Percentiles rank a stretch among this genome's conserved stretches.
These are phyloP conservation scores for Dacryopinax spathularia DNA, from an alignment of 768 basidiomycete genomes.

Conservation along the genomic window DNA sequence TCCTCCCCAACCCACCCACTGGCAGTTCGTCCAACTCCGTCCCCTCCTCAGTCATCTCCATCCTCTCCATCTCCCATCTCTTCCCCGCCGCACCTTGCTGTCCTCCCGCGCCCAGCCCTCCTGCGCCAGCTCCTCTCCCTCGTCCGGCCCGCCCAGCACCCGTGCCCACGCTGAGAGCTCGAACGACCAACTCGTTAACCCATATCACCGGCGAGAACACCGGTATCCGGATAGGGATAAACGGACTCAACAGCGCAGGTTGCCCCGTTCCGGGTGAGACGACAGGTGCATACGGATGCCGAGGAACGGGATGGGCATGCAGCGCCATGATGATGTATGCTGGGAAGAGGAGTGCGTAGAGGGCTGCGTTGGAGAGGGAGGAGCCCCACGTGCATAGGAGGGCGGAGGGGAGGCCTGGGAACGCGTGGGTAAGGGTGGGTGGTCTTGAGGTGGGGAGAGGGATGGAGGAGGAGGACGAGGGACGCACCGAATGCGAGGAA, in stretches of 20 bases:
- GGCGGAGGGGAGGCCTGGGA: constrained; percentile 52
- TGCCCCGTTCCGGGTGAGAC: constrained; percentile 30
- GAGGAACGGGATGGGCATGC: constrained; percentile 56
- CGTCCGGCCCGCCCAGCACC: constrained; percentile 5
- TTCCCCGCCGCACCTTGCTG: constrained; percentile 4
- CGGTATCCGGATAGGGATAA: constrained; percentile 65
- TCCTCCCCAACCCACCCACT: no score
- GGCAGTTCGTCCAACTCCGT: constrained; percentile 7
- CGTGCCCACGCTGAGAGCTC: constrained; percentile 42
- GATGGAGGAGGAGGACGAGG: not conserved
- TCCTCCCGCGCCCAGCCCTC: constrained; percentile 7
- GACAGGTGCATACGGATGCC: constrained; percentile 49
- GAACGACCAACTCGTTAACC: constrained; percentile 58
- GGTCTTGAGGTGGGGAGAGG: not conserved
- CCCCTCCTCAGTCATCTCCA: constrained; percentile 7
- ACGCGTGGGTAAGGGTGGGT: constrained; percentile 7
- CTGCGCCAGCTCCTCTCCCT: constrained; percentile 9
- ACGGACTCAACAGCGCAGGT: constrained; percentile 27
- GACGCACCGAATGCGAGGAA: constrained; percentile 63
- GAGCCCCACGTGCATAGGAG: constrained; percentile 59
- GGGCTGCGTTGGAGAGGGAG: constrained; percentile 61
- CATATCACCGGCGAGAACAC: constrained; percentile 60
- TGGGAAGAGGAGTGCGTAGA: constrained; percentile 74
- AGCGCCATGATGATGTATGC: constrained; percentile 71
- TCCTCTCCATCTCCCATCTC: not conserved